Evolutionary conservation across 257 asterid species (phyloP).

Genomic region (Solanum dulcamara): DNA sequence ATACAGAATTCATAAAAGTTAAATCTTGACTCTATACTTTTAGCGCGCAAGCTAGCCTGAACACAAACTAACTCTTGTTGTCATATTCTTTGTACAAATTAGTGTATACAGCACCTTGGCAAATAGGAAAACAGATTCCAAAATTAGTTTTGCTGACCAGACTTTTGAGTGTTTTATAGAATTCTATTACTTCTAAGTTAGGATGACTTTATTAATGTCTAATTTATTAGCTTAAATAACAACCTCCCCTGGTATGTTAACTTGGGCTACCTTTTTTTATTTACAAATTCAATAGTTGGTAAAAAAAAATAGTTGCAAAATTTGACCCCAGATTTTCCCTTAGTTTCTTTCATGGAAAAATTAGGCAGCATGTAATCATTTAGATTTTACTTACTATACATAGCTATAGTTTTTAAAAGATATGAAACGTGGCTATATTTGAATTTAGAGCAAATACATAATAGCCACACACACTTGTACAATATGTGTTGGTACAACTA

Average conservation of each 20-base stretch:
- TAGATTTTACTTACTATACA: background rate
- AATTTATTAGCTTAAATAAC: background rate
- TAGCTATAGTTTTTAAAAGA: background rate
- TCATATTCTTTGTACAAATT: background rate
- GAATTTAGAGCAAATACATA: background rate
- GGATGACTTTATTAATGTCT: background rate
- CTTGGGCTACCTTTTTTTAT: background rate
- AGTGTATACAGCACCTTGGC: background rate
- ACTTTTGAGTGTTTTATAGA: background rate
- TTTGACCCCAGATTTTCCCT: background rate
- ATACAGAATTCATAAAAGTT: too few relatives aligned
- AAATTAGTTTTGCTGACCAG: background rate
- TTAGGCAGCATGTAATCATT: too few relatives aligned
- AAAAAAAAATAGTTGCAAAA: background rate
- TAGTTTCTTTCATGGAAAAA: background rate
- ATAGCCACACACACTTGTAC: background rate
- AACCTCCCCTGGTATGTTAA: background rate
- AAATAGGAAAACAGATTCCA: background rate
- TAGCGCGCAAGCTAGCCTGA: background rate
- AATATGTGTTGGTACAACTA: background rate
- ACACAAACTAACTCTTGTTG: background rate
- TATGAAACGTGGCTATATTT: background rate
- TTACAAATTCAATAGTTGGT: background rate
- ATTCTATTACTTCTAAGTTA: background rate
- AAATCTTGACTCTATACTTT: background rate